Evolutionary conservation across 345 rosid genomes (phyloP).

Genomic region (Excoecaria cochinchinensis): DNA sequence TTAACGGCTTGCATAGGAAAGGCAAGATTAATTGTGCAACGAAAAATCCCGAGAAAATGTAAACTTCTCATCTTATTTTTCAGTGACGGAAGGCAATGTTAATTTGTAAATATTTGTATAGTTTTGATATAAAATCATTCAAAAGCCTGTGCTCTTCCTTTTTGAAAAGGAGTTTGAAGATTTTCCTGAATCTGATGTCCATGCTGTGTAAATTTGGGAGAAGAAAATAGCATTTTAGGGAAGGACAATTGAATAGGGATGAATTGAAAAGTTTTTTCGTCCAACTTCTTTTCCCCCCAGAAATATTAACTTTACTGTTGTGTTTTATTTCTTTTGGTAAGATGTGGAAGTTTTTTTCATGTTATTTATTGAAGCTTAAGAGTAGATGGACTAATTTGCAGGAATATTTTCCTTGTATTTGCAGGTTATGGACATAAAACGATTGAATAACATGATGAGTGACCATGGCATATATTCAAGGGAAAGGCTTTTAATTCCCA

Average conservation of each 20-base stretch:
- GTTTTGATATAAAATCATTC: conserved; percentile 1
- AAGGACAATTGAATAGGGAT: neutral
- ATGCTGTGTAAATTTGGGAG: neutral
- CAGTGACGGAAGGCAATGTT: too few relatives aligned
- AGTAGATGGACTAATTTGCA: neutral
- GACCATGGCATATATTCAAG: conserved; percentile 85
- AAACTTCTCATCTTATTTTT: too few relatives aligned
- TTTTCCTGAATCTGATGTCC: neutral
- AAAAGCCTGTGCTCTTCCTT: neutral
- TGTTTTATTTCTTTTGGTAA: neutral
- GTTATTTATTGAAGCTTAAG: neutral
- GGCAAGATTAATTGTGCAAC: neutral
- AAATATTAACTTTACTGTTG: neutral
- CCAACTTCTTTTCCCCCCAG: neutral
- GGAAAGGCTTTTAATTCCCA: conserved; percentile 79
- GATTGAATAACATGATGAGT: conserved; percentile 85
- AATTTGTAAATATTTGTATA: neutral
- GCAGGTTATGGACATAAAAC: conserved; percentile 80
- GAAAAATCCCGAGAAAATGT: too few relatives aligned
- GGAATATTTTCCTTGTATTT: conserved; percentile 6
- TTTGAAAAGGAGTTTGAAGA: conserved; percentile 3
- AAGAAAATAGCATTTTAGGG: neutral
- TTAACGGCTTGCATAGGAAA: neutral
- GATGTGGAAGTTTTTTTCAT: neutral
- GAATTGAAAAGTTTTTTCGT: neutral